phyloP scores from a whole-genome alignment of 768 basidiomycete genomes.

The Dentipellis sp. region DNA sequence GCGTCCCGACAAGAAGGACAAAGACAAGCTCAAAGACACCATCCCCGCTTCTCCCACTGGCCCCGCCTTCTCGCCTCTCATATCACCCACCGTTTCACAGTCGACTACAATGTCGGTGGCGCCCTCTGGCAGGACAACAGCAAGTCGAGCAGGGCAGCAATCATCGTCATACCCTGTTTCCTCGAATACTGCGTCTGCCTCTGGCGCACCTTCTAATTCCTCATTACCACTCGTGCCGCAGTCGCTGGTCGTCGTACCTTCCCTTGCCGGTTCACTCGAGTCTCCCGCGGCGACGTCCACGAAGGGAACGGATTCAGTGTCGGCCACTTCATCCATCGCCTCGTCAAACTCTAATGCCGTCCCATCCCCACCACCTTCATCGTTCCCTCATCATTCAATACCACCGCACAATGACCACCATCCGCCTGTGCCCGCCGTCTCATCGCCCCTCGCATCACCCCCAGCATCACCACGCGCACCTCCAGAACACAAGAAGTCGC shows the following conservation, averaged over 20 bases:
- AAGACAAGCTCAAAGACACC: constrained; percentile 9
- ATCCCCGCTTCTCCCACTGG: constrained; percentile 1
- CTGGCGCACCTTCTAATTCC: background rate
- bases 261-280: background rate
- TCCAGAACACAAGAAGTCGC: constrained; percentile 17
- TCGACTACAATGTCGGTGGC: constrained; percentile 9
- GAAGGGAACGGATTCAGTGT: background rate
- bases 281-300: background rate
- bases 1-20: constrained; percentile 11
- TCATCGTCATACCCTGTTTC: constrained; percentile 3
- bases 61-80: background rate
- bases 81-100: constrained; percentile 6
- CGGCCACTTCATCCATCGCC: background rate
- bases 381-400: no score
- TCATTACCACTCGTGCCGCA: background rate
- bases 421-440: background rate
- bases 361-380: background rate
- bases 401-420: background rate
- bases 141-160: constrained; percentile 2
- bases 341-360: background rate
- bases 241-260: background rate
- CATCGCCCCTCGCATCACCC: background rate
- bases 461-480: background rate
- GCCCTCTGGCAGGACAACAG: constrained; percentile 4
- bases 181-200: background rate